Percentiles rank a stretch among this genome's conserved stretches.
These are phyloP conservation scores for Coemansia sp. DNA, from an alignment of 192 early-diverging fungal genomes.

Conservation along the genomic window DNA sequence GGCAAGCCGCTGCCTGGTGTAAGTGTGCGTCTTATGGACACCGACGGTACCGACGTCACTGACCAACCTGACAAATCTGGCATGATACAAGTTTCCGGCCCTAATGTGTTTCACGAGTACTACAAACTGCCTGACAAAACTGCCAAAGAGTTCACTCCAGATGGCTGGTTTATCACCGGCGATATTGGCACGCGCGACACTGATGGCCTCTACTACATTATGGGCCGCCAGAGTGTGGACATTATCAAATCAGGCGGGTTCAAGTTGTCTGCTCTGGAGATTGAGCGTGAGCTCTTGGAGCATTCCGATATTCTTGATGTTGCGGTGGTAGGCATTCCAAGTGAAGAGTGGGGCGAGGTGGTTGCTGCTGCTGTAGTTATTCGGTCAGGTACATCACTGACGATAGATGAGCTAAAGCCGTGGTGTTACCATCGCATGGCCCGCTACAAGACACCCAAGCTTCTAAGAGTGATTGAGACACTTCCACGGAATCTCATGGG, in stretches of 20 bases:
- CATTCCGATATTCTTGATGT: conserved; percentile 65
- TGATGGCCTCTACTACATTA: conserved; percentile 67
- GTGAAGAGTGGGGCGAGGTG: conserved; percentile 75
- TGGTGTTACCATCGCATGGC: conserved; percentile 67
- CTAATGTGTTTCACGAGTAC: conserved; percentile 77
- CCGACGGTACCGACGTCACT: conserved; percentile 57
- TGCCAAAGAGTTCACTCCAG: conserved; percentile 63
- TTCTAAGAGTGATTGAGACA: conserved; percentile 50
- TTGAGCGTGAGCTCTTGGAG: conserved; percentile 77
- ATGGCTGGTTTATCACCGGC: conserved; percentile 83
- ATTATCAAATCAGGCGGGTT: conserved; percentile 89
- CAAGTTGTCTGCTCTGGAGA: conserved; percentile 81
- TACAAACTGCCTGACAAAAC: conserved; percentile 72
- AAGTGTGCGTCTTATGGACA: conserved; percentile 57
- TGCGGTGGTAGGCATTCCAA: conserved; percentile 70
- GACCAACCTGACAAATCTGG: conserved; percentile 57
- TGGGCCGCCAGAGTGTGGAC: conserved; percentile 79
- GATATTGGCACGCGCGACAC: conserved; percentile 66
- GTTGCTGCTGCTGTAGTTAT: conserved; percentile 69
- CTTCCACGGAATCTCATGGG: conserved; percentile 87
- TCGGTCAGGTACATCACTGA: conserved; percentile 21
- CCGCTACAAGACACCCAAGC: conserved; percentile 73
- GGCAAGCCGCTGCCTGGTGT: conserved; percentile 76
- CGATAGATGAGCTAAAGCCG: conserved; percentile 39
- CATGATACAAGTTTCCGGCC: conserved; percentile 72